These are phyloP conservation scores for Rhynchosporium secalis DNA, from an alignment of 2,329 filamentous ascomycete species.

Conservation along the genomic window DNA sequence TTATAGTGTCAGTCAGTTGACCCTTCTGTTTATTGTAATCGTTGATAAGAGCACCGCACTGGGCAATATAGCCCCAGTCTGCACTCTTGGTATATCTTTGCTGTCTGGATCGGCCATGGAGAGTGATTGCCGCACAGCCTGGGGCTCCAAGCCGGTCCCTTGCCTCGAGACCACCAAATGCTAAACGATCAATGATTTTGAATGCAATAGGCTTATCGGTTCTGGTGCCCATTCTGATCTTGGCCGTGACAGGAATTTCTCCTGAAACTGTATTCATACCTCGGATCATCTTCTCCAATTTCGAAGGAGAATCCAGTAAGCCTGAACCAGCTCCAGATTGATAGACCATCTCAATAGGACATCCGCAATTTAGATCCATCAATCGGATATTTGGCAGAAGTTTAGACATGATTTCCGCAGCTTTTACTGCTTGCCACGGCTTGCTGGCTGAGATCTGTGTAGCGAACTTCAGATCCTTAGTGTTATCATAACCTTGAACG, in stretches of 20 bases:
- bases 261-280: conserved; percentile 95
- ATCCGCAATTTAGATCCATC: conserved; percentile 95
- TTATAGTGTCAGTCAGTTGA: conserved; percentile 70
- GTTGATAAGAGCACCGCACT: conserved; percentile 83
- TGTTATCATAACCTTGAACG: conserved; percentile 77
- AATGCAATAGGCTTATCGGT: conserved; percentile 77
- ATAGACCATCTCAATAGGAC: conserved; percentile 93
- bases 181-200: conserved; percentile 78
- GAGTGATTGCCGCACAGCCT: conserved; percentile 90
- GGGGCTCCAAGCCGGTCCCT: conserved; percentile 69
- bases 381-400: conserved; percentile 82
- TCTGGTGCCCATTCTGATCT: conserved; percentile 88
- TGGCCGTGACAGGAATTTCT: conserved; percentile 88
- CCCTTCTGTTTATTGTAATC: conserved; percentile 71
- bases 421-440: conserved; percentile 86
- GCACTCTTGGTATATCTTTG: conserved; percentile 89
- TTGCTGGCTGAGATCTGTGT: conserved; percentile 92
- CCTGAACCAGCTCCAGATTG: conserved; percentile 86
- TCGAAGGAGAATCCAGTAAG: conserved; percentile 82
- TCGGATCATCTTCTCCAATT: conserved; percentile 90
- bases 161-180: conserved; percentile 75
- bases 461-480: conserved; percentile 83
- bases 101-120: conserved; percentile 90
- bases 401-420: conserved; percentile 75
- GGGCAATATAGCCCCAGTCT: conserved; percentile 94